A percentile compares a stretch with the other conserved stretches of the same genome.
Evolutionary conservation across 495 filamentous ascomycete species (phyloP).

Genomic region (Aspergillus steynii): DNA sequence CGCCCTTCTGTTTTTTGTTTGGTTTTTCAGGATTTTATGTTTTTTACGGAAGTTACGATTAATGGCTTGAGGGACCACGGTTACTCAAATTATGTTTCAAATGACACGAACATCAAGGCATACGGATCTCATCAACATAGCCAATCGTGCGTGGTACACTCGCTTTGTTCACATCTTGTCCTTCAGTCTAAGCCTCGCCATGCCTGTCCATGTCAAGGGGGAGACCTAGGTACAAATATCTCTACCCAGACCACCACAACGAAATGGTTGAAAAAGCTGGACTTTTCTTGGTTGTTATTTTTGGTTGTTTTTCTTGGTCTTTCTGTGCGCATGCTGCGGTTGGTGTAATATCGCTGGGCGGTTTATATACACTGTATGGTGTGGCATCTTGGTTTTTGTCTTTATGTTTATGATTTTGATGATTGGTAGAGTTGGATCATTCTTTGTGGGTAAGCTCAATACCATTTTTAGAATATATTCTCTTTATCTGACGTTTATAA

Average conservation of each 20-base stretch:
- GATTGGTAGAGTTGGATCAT: background rate
- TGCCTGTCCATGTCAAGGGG: background rate
- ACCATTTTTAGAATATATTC: background rate
- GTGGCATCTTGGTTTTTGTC: conserved; percentile 10
- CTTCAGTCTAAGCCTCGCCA: background rate
- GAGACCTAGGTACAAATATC: background rate
- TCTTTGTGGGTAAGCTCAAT: background rate
- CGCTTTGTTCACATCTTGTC: background rate
- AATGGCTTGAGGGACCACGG: conserved; percentile 26
- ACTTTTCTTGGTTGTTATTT: conserved; percentile 9
- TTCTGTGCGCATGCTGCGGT: conserved; percentile 1
- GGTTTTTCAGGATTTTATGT: conserved; percentile 5
- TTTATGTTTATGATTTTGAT: background rate
- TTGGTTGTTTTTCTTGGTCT: background rate
- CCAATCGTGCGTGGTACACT: conserved; percentile 1
- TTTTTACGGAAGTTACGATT: conserved; percentile 45
- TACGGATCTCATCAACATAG: background rate
- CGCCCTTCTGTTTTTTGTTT: no score
- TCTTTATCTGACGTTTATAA: no score
- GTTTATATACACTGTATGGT: conserved; percentile 24
- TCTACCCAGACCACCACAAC: conserved; percentile 4
- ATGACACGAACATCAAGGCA: conserved; percentile 14
- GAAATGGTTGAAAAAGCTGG: conserved; percentile 22
- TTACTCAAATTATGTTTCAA: conserved; percentile 23
- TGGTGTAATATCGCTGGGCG: conserved; percentile 19